Conservation (phyloP, 441 rosid genomes). For the Adansonia rubrostipa region DNA sequence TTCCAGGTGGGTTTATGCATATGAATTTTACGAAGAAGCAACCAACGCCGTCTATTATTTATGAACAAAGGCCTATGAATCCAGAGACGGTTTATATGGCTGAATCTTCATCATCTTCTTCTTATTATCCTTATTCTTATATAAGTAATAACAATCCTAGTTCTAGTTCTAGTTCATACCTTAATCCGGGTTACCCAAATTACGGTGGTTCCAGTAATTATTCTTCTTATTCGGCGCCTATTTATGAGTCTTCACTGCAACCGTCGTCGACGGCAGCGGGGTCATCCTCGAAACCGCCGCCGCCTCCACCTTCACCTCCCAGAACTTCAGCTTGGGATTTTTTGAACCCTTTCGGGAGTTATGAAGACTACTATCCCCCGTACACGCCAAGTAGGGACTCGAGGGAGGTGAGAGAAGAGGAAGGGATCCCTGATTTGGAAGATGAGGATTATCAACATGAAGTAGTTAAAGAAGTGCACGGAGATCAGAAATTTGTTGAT, state of each 20-base stretch:
- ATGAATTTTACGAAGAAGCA: constrained; percentile 83
- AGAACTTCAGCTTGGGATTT: constrained; percentile 76
- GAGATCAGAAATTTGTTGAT: constrained; percentile 49
- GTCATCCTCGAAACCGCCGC: constrained; percentile 54
- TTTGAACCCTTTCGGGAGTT: constrained; percentile 58
- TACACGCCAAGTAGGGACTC: constrained; percentile 69
- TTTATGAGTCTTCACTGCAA: constrained; percentile 42
- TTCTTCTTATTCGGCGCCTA: constrained; percentile 32
- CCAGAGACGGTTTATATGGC: constrained; percentile 58
- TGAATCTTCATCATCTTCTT: constrained; percentile 63
- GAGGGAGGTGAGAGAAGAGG: constrained; percentile 86
- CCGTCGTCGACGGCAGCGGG: constrained; percentile 33
- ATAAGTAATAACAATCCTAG: constrained; percentile 23
- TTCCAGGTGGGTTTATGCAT: constrained; percentile 43
- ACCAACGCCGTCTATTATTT: constrained; percentile 59
- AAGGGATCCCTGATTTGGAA: constrained; percentile 96
- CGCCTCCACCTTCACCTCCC: constrained; percentile 86
- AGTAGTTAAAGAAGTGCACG: constrained; percentile 74
- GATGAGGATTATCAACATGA: constrained; percentile 69
- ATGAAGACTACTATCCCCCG: constrained; percentile 47
- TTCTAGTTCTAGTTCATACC: constrained; percentile 34
- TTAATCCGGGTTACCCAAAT: constrained; percentile 38
- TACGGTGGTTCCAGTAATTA: constrained; percentile 39
- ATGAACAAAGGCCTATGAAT: constrained; percentile 64
- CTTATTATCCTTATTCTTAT: constrained; percentile 37